A percentile compares a stretch with the other conserved stretches of the same genome.
Evolutionary conservation across 768 basidiomycete genomes (phyloP).

Genomic region (Trichaptum fuscoviolaceum): DNA sequence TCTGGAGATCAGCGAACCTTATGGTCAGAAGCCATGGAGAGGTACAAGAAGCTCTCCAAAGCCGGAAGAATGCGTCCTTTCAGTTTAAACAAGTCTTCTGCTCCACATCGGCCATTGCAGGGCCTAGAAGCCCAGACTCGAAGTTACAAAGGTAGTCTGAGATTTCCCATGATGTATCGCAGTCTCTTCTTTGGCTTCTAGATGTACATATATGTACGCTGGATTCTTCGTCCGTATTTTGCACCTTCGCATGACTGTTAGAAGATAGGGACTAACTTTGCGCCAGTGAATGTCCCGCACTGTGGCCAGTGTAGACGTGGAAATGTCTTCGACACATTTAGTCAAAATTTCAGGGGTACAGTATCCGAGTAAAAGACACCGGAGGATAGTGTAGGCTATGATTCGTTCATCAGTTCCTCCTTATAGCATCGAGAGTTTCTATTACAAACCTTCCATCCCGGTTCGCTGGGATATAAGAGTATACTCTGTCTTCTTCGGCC

Average conservation of each 20-base stretch:
- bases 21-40: neutral
- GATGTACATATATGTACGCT: neutral
- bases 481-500: neutral
- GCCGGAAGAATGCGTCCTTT: neutral
- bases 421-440: neutral
- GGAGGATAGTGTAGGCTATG: neutral
- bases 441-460: neutral
- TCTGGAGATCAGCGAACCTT: neutral
- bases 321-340: neutral
- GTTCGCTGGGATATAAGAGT: neutral
- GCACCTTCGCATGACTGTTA: neutral
- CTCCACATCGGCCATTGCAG: neutral
- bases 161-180: neutral
- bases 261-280: neutral
- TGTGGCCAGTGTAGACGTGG: neutral
- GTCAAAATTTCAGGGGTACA: neutral
- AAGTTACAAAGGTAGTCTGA: neutral
- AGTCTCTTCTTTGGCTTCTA: neutral
- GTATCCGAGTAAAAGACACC: neutral
- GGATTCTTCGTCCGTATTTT: neutral
- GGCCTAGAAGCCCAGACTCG: neutral
- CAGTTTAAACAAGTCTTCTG: neutral
- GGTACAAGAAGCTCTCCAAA: neutral
- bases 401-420: neutral
- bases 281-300: neutral